Conservation (phyloP, 352 stramenopile species). For the Phytophthora sansomeana region DNA sequence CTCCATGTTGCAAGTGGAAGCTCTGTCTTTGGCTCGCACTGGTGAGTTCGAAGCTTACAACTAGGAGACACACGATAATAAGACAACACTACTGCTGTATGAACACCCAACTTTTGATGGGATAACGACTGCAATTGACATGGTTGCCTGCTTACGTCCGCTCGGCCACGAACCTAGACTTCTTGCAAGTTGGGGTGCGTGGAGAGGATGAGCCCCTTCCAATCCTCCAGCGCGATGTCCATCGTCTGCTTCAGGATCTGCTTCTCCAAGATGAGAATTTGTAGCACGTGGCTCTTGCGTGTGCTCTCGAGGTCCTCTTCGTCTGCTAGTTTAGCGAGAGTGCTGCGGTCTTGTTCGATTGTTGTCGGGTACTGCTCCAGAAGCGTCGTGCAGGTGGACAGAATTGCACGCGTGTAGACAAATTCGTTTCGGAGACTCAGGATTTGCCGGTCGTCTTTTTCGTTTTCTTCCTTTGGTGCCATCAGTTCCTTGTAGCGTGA, state of each 20-base stretch:
- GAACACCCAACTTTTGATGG: not conserved
- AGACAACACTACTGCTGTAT: not conserved
- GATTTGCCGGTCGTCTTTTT: conserved; percentile 25
- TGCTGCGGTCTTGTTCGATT: conserved; percentile 39
- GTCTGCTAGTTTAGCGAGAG: conserved; percentile 16
- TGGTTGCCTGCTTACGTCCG: not conserved
- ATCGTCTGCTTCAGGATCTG: conserved; percentile 63
- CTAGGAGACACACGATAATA: conserved; percentile 24
- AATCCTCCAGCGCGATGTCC: conserved; percentile 51
- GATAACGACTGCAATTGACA: not conserved
- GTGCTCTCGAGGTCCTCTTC: conserved; percentile 12
- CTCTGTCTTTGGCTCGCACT: conserved; percentile 41
- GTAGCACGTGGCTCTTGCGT: conserved; percentile 46
- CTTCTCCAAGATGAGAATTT: conserved; percentile 65
- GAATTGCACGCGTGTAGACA: conserved; percentile 50
- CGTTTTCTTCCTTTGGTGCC: conserved; percentile 8
- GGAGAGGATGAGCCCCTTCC: conserved; percentile 55
- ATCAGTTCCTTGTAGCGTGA: conserved; percentile 41
- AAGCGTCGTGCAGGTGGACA: conserved; percentile 51
- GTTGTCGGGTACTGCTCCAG: conserved; percentile 47
- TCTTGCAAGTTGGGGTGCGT: conserved; percentile 55
- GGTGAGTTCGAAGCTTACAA: conserved; percentile 53
- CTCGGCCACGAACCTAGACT: conserved; percentile 13
- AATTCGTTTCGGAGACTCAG: conserved; percentile 62
- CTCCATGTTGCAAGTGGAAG: conserved; percentile 49